Conservation (phyloP, 305 asterid genomes). For the Fraxinus xanthoxyloides region DNA sequence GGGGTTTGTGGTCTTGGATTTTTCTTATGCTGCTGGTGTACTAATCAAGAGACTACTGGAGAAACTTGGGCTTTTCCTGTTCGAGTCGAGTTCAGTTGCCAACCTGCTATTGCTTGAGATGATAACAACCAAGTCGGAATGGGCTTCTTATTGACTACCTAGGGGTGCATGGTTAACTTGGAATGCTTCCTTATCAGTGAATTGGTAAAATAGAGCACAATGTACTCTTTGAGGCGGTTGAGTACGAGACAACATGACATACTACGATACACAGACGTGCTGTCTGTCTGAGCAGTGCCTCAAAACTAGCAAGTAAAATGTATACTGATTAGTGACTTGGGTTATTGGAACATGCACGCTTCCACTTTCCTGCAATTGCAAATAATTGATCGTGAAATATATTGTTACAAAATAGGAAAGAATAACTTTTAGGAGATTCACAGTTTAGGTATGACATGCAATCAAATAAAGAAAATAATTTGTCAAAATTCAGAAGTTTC, state of each 20-base stretch:
- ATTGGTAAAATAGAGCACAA: too few relatives aligned
- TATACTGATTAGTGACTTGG: not conserved
- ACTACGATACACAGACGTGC: not conserved
- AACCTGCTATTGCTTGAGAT: conserved; percentile 25
- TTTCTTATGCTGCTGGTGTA: conserved; percentile 62
- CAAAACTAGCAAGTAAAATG: not conserved
- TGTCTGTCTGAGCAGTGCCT: not conserved
- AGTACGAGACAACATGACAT: too few relatives aligned
- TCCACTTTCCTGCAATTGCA: not conserved
- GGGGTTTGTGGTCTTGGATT: conserved; percentile 62
- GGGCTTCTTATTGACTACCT: conserved; percentile 46
- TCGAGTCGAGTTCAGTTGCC: conserved; percentile 37
- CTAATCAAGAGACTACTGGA: conserved; percentile 49
- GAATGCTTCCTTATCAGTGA: not conserved
- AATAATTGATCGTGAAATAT: not conserved
- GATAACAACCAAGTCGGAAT: conserved; percentile 28
- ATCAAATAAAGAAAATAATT: not conserved
- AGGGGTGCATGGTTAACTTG: not conserved
- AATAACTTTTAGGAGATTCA: not conserved
- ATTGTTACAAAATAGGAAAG: not conserved
- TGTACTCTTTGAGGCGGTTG: not conserved
- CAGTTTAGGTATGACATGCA: too few relatives aligned
- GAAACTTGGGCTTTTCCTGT: conserved; percentile 42
- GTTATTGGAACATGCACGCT: not conserved
- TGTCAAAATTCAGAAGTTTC: not conserved